Conservation (phyloP, 352 stramenopile species). For the Globisporangium perplexum region DNA sequence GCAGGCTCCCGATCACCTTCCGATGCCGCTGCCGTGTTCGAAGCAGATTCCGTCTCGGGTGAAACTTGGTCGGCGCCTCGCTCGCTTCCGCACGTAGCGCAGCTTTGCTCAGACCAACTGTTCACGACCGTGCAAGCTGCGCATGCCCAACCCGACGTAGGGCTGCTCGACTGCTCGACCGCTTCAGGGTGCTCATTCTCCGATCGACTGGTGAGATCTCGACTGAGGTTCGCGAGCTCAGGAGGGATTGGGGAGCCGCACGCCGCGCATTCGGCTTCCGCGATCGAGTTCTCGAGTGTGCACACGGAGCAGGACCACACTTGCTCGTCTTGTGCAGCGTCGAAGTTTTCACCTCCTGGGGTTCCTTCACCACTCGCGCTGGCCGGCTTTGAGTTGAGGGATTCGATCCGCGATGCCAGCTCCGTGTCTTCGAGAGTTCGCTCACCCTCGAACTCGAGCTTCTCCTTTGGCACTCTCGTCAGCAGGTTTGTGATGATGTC, state of each 20-base stretch:
- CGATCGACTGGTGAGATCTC: constrained; percentile 4
- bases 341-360: neutral
- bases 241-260: constrained; percentile 56
- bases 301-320: constrained; percentile 63
- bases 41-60: constrained; percentile 5
- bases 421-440: constrained; percentile 32
- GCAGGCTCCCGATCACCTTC: neutral
- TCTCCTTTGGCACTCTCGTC: constrained; percentile 33
- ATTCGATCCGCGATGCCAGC: constrained; percentile 31
- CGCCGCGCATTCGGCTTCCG: constrained; percentile 52
- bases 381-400: neutral
- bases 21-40: neutral
- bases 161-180: neutral
- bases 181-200: neutral
- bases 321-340: constrained; percentile 15
- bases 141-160: constrained; percentile 42
- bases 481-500: constrained; percentile 58
- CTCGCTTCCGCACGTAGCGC: constrained; percentile 48
- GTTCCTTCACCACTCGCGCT: neutral
- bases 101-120: constrained; percentile 38
- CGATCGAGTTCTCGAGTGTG: constrained; percentile 60
- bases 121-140: constrained; percentile 67
- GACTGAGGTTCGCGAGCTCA: constrained; percentile 26
- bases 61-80: constrained; percentile 35
- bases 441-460: constrained; percentile 57